phyloP scores from a whole-genome alignment of 106 monocot species.

The Phalaenopsis aphrodite region DNA sequence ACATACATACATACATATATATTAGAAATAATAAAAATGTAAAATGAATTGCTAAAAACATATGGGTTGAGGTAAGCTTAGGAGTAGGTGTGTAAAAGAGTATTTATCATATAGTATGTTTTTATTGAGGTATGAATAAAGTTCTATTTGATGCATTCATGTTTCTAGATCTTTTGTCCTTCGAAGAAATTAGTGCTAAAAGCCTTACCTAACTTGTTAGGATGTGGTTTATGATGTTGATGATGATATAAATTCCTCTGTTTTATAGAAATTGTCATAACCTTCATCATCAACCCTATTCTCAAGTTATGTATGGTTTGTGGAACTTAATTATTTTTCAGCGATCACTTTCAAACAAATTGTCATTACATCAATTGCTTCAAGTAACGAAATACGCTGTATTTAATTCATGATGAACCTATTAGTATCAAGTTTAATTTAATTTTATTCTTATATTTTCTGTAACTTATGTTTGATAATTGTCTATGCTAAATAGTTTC shows the following conservation, averaged over 20 bases:
- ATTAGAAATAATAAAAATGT: not conserved
- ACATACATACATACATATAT: too few relatives aligned
- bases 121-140: not conserved
- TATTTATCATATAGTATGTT: too few relatives aligned
- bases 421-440: not conserved
- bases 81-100: too few relatives aligned
- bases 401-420: not conserved
- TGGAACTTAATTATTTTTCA: not conserved
- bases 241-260: not conserved
- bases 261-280: not conserved
- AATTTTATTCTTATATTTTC: not conserved
- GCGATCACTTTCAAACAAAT: not conserved
- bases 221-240: not conserved
- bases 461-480: not conserved
- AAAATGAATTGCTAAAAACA: too few relatives aligned
- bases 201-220: not conserved
- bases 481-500: not conserved
- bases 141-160: not conserved
- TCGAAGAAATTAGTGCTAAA: not conserved
- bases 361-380: not conserved
- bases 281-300: too few relatives aligned
- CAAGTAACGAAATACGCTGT: too few relatives aligned
- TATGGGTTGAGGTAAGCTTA: too few relatives aligned
- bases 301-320: too few relatives aligned
- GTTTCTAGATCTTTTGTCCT: not conserved